These are phyloP conservation scores for Carex scoparia DNA, from an alignment of 176 grass and related monocot species.

Conservation along the genomic window DNA sequence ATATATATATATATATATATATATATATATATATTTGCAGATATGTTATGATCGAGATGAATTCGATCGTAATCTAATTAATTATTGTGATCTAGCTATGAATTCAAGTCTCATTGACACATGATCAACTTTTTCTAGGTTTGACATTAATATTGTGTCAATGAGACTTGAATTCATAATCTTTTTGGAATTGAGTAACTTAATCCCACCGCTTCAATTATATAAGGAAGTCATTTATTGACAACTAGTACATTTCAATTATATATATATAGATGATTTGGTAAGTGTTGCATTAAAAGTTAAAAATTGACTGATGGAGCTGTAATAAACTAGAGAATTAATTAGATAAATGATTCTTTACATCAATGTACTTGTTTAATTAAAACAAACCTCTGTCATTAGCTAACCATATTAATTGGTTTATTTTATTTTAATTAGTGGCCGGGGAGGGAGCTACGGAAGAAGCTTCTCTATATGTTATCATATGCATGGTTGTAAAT, in stretches of 20 bases:
- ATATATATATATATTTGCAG: too few relatives aligned
- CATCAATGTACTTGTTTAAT: constrained; percentile 6
- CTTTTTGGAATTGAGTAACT: not conserved
- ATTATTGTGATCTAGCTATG: too few relatives aligned
- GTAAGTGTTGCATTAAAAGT: not conserved
- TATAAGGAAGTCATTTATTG: not conserved
- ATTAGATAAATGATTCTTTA: not conserved
- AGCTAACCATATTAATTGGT: not conserved
- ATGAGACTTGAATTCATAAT: not conserved
- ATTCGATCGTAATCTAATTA: too few relatives aligned
- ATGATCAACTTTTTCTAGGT: too few relatives aligned
- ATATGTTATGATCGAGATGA: too few relatives aligned
- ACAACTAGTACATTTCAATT: not conserved
- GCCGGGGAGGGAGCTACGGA: not conserved
- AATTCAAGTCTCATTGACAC: too few relatives aligned
- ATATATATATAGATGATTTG: not conserved
- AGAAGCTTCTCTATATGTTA: constrained; percentile 5
- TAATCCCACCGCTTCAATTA: not conserved
- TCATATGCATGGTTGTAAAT: not conserved
- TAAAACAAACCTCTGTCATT: not conserved
- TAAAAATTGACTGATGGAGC: not conserved
- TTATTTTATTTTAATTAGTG: not conserved
- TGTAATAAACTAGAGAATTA: not conserved
- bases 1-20: too few relatives aligned
- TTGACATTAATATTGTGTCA: not conserved